Evolutionary conservation across 2,329 filamentous ascomycete species (phyloP).

Genomic region (Plenodomus biglobosus): DNA sequence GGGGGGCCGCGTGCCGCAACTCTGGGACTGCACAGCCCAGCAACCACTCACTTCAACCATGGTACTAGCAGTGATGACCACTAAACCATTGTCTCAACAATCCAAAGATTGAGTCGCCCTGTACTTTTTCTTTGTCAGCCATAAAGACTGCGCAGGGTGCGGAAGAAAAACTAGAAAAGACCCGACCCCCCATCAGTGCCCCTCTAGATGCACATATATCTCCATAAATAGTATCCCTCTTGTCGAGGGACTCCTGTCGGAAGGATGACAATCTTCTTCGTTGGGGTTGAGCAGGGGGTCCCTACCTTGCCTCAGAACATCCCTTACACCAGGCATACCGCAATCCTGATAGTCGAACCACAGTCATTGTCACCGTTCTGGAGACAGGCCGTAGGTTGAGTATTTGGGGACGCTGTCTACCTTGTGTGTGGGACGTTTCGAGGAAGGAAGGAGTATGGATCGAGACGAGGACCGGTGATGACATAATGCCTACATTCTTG

Average conservation of each 20-base stretch:
- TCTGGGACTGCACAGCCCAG: slow-evolving; percentile 9
- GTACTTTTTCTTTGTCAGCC: slow-evolving; percentile 16
- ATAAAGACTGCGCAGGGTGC: slow-evolving; percentile 13
- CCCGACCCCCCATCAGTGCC: slow-evolving; percentile 14
- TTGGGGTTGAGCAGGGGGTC: slow-evolving; percentile 12
- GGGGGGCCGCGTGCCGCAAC: too few relatives aligned
- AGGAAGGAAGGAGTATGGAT: slow-evolving; percentile 13
- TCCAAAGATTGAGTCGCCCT: slow-evolving; percentile 16
- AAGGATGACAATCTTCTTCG: slow-evolving; percentile 15
- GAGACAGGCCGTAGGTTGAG: slow-evolving; percentile 16
- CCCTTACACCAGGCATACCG: slow-evolving; percentile 16
- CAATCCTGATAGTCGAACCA: slow-evolving; percentile 16
- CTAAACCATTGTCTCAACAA: slow-evolving; percentile 12
- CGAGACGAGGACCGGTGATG: slow-evolving; percentile 15
- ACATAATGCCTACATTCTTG: slow-evolving; percentile 14
- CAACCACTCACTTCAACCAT: slow-evolving; percentile 11
- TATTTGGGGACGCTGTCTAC: slow-evolving; percentile 12
- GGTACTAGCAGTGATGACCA: slow-evolving; percentile 13
- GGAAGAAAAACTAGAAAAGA: slow-evolving; percentile 15
- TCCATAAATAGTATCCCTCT: slow-evolving; percentile 14
- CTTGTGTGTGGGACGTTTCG: slow-evolving; percentile 13
- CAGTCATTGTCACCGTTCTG: slow-evolving; percentile 15
- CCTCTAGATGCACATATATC: slow-evolving; percentile 15
- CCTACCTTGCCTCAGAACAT: slow-evolving; percentile 17
- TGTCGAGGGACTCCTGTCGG: slow-evolving; percentile 13